These are phyloP conservation scores for Aspergillus viridinutans DNA, from an alignment of 2,329 filamentous ascomycete species.

Conservation along the genomic window DNA sequence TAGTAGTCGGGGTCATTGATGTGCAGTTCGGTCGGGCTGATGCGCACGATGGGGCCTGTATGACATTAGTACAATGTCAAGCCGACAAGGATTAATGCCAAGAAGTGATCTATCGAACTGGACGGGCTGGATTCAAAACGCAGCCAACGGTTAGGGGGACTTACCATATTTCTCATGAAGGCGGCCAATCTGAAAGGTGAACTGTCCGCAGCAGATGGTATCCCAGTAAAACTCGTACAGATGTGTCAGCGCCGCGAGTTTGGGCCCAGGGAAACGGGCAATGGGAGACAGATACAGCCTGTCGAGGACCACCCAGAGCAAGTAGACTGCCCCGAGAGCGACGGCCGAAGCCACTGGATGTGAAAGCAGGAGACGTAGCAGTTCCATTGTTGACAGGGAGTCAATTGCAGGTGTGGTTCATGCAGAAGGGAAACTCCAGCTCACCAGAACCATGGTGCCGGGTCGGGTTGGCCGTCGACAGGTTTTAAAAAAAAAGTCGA, in stretches of 20 bases:
- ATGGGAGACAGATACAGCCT: slow-evolving; percentile 21
- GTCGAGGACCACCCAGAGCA: slow-evolving; percentile 11
- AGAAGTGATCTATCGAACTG: not conserved
- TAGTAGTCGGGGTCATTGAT: slow-evolving; percentile 28
- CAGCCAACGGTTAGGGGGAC: not conserved
- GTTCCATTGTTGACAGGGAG: not conserved
- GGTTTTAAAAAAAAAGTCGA: not conserved
- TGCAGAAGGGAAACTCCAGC: not conserved
- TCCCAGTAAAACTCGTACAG: slow-evolving; percentile 28
- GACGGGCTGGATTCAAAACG: not conserved
- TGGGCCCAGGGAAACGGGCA: slow-evolving; percentile 22
- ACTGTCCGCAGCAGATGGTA: slow-evolving; percentile 18
- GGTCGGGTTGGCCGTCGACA: not conserved
- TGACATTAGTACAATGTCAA: not conserved
- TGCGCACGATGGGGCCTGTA: slow-evolving; percentile 31
- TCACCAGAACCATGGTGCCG: not conserved
- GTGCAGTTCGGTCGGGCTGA: slow-evolving; percentile 31
- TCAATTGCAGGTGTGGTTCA: not conserved
- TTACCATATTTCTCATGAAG: slow-evolving; percentile 24
- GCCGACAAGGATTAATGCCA: not conserved
- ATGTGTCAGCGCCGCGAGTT: slow-evolving; percentile 17
- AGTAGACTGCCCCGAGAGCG: slow-evolving; percentile 8
- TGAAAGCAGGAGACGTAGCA: not conserved
- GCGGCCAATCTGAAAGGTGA: slow-evolving; percentile 18
- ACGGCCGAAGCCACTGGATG: not conserved